phyloP scores from a whole-genome alignment of 345 rosid species.

The Eucalyptus microcorys region DNA sequence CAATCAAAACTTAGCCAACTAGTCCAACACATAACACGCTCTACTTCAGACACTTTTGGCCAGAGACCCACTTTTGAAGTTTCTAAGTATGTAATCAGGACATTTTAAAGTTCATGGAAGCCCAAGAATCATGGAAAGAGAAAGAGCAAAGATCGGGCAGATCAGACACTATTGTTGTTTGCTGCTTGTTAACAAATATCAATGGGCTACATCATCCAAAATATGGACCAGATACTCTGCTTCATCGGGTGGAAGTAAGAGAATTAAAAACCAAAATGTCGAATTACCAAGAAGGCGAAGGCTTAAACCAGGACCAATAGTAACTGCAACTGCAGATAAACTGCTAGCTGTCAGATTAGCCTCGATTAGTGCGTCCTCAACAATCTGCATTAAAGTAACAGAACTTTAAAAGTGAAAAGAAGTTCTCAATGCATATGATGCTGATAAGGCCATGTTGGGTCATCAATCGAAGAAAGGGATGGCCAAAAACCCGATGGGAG shows the following conservation, averaged over 20 bases:
- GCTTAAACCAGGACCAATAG: constrained; percentile 95
- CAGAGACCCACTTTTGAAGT: not conserved
- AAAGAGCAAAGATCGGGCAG: not conserved
- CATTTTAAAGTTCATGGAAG: not conserved
- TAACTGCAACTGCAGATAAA: constrained; percentile 93
- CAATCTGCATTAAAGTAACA: constrained; percentile 41
- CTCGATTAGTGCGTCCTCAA: constrained; percentile 65
- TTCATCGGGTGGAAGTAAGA: not conserved
- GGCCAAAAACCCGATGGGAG: too few relatives aligned
- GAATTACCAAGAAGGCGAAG: constrained; percentile 85
- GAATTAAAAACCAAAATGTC: not conserved
- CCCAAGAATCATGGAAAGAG: not conserved
- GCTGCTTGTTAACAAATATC: not conserved
- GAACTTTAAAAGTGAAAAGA: not conserved
- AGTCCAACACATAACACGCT: not conserved
- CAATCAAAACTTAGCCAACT: not conserved
- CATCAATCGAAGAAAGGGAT: too few relatives aligned
- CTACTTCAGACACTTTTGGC: not conserved
- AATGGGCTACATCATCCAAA: not conserved
- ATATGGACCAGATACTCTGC: not conserved
- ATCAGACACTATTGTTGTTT: not conserved
- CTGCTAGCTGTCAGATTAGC: constrained; percentile 56
- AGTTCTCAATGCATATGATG: not conserved
- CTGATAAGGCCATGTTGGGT: too few relatives aligned
- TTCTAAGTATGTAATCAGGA: not conserved